Conservation (phyloP, 331 rosid species). For the Dryas integrifolia region DNA sequence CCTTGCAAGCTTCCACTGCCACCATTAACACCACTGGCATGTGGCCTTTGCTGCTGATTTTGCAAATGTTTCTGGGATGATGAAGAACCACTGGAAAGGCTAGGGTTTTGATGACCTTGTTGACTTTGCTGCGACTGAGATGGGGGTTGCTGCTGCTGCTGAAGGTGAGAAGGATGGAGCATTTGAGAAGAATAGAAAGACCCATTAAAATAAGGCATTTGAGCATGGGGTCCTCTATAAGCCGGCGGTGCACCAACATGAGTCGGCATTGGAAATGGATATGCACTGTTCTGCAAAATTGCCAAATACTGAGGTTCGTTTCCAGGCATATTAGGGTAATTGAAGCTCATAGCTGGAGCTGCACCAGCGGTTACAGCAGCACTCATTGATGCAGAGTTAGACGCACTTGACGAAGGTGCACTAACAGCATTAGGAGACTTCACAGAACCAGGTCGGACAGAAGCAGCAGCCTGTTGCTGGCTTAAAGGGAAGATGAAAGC, state of each 20-base stretch:
- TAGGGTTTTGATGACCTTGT: conserved; percentile 69
- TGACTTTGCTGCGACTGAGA: conserved; percentile 65
- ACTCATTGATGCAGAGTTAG: conserved; percentile 40
- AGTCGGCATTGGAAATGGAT: conserved; percentile 77
- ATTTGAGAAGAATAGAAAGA: conserved; percentile 82
- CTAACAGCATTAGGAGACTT: conserved; percentile 62
- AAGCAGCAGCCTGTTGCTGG: conserved; percentile 87
- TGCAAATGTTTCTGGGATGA: conserved; percentile 81
- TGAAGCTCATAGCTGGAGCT: conserved; percentile 78
- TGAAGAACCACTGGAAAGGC: conserved; percentile 64
- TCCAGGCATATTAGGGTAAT: conserved; percentile 69
- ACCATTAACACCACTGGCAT: conserved; percentile 42
- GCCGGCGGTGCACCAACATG: conserved; percentile 84
- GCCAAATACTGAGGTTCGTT: conserved; percentile 83
- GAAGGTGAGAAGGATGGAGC: conserved; percentile 84
- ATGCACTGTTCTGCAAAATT: conserved; percentile 72
- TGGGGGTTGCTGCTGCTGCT: conserved; percentile 55
- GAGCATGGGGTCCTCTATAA: conserved; percentile 80
- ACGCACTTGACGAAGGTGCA: conserved; percentile 37
- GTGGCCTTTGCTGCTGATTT: conserved; percentile 73
- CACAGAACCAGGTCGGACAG: conserved; percentile 71
- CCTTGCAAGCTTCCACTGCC: conserved; percentile 69
- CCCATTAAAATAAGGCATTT: conserved; percentile 73
- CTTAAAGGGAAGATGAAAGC: conserved; percentile 78
- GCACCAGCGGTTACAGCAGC: conserved; percentile 45